Base-by-base conservation (phyloP, 495 filamentous ascomycete species). In the Choiromyces venosus region DNA sequence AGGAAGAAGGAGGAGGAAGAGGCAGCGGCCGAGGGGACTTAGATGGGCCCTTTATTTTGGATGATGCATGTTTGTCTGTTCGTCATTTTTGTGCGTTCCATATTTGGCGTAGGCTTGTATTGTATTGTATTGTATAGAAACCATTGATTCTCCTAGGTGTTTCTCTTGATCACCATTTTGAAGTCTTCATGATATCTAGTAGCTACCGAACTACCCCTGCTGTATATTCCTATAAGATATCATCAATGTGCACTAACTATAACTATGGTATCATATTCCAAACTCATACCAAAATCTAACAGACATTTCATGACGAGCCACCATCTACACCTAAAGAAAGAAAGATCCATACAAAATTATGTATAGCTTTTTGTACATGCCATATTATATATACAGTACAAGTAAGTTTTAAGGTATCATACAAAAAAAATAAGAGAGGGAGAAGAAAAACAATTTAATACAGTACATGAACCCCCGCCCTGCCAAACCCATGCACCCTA, bases 1-100 rank as follows among this genome's bases (percentile, higher is more conserved):
- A 87, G 88, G 71, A 88, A 91, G 79, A 87, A 91, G 82, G 93
- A 90, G 16, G 92, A 92, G 44, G 86, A 89, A 37, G 88, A 86
- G 73, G 87, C 87, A 21, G 90, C 91, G 18, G 90, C 89, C 52
- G 87, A 88, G 14, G 86, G 84, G 35, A 79, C 61, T 33, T 61
- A 40, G 69, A 14, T 73, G 69, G 72, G 9, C 52, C 18, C 52
- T 33, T 61, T n/a, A n/a, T n/a, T n/a, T n/a, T 18, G 12, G 52
- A 16, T 25, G 9, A 61, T 29, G 52, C 25, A 12, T 33, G 25
- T 61, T 61, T 61, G 25, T 61, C 33, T 61, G 4, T 61, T 61
- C n/a, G 8, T 56, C n/a, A 10, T 56, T 56, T 56, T 4, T 56
- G n/a, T 29, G n/a, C 46, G 14, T 56, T 29, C 46, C 52, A 10